Conservation (phyloP, 345 rosid species). For the Eucalyptus regnans region DNA sequence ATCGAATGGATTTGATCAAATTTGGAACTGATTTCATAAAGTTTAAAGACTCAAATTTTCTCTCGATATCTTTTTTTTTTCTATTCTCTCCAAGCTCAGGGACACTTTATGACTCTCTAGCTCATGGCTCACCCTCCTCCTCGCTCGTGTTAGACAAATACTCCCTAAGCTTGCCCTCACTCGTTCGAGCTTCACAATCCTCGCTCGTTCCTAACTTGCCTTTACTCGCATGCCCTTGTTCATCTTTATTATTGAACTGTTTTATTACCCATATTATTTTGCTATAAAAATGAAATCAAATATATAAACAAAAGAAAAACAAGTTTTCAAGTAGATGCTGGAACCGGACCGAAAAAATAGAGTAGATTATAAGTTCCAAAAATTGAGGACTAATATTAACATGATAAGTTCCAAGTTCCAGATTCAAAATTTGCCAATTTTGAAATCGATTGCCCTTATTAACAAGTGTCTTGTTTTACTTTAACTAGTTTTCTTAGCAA, state of each 20-base stretch:
- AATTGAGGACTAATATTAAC: too few relatives aligned
- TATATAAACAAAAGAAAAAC: fast-evolving
- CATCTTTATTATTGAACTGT: not conserved
- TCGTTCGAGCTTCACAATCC: too few relatives aligned
- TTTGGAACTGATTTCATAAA: not conserved
- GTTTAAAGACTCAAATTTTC: too few relatives aligned
- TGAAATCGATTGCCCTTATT: too few relatives aligned
- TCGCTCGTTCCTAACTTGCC: too few relatives aligned
- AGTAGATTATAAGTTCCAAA: too few relatives aligned
- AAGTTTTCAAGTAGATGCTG: fast-evolving
- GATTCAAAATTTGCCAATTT: fast-evolving
- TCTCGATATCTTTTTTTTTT: not conserved
- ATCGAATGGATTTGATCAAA: fast-evolving
- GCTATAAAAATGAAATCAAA: too few relatives aligned
- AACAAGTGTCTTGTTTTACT: too few relatives aligned
- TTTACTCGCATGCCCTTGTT: not conserved
- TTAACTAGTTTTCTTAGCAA: not conserved
- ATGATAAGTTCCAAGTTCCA: too few relatives aligned
- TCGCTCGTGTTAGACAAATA: not conserved
- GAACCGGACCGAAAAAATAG: fast-evolving
- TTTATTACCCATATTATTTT: too few relatives aligned
- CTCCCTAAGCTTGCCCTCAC: not conserved
- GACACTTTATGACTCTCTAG: not conserved
- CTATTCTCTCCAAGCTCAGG: too few relatives aligned
- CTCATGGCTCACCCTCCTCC: not conserved